Evolutionary conservation across 441 rosid species (phyloP), one percentile per base, ranked within the genome.

Genomic region (Francoa sonchifolia): DNA sequence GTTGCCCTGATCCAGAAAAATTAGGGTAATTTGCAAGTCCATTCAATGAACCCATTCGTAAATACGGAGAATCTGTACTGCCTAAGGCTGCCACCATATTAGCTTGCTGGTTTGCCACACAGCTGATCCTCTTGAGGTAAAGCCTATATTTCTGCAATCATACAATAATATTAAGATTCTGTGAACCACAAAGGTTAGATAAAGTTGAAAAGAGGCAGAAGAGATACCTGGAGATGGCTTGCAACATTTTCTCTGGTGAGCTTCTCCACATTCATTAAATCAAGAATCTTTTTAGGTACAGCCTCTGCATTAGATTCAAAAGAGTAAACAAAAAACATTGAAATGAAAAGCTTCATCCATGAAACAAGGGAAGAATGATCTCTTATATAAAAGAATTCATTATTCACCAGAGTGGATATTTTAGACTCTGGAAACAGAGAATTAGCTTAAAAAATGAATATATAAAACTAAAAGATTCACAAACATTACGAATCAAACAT

Each of bases 241-340:
- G 99, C 99, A 40, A 92, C 99, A 59, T 92, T 89, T 74, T 89
- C 94, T 62, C 98, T 85, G 9, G 96, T 77, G 39, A 85, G 79
- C 47, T 85, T 76, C 40, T 82, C 98, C 29, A 85, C 81, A 53
- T 82, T 79, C 98, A 89, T 89, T 39, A 72, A 58, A 55, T 90
- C 96, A 42, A 86, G 95, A 56, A 90, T 82, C 57, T 86, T 90
- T 62, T 90, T 90, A 0, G 98, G 98, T 39, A 90, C 96, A 48
- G 95, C 95, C 66, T 82, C 98, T 90, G 80, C 68, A 55, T 48
- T 52, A 39, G 42, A 42, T 44, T 20, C 20, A 64, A 26, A 19
- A 14, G 9, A 35, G 11, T 23, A 16, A 19, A 33, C 33, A 22
- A 44, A 10, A 47, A 36, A 38, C 30, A 7, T n/a, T 1, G 19